Percentiles rank a stretch among this genome's conserved stretches.
Evolutionary conservation across 306 rosid species (phyloP).

Genomic region (Pachyrhizus erosus): DNA sequence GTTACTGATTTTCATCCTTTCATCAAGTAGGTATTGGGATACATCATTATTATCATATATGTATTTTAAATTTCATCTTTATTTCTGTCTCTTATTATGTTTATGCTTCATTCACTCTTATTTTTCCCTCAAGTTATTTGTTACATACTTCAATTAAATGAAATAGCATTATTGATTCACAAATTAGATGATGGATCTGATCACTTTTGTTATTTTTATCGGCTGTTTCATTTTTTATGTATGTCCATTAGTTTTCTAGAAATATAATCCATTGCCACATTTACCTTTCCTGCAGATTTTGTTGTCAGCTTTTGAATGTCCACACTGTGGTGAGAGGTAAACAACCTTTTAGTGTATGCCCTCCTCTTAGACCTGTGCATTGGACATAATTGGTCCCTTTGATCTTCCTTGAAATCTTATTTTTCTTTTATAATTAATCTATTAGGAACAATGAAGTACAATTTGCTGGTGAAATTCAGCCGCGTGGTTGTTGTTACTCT

Average conservation of each 20-base stretch:
- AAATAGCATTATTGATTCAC: background rate
- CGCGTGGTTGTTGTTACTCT: slow-evolving; percentile 78
- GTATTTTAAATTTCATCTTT: background rate
- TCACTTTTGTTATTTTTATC: slow-evolving; percentile 13
- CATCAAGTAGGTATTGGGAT: slow-evolving; percentile 13
- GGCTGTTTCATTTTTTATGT: background rate
- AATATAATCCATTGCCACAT: background rate
- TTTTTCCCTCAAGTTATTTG: background rate
- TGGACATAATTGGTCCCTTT: too few relatives aligned
- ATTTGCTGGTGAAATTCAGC: slow-evolving; percentile 97
- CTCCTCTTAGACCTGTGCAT: too few relatives aligned
- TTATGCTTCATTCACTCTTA: background rate
- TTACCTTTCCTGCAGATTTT: slow-evolving; percentile 1
- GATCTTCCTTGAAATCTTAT: background rate
- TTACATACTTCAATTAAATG: slow-evolving; percentile 7
- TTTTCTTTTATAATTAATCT: background rate
- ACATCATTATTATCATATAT: background rate
- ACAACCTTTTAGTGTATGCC: too few relatives aligned
- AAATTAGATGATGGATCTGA: background rate
- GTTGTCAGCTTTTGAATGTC: too few relatives aligned
- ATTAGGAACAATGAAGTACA: slow-evolving; percentile 92
- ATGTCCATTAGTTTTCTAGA: slow-evolving; percentile 18
- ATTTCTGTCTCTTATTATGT: background rate
- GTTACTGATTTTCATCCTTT: background rate
- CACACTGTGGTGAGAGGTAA: too few relatives aligned